Conservation (phyloP, 176 grass and related monocot genomes). For the Juncus effusus region DNA sequence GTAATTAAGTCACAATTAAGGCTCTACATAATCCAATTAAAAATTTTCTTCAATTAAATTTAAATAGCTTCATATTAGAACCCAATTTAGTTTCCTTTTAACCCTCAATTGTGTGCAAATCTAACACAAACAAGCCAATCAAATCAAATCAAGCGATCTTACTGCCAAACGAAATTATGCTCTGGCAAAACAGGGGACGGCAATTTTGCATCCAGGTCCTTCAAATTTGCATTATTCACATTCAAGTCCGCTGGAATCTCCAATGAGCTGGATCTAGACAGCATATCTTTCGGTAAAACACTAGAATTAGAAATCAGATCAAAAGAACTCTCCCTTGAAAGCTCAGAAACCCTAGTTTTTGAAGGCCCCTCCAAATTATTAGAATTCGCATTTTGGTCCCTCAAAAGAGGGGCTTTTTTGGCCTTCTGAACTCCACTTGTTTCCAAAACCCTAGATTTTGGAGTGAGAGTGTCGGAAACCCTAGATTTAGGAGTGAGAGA, state of each 20-base stretch:
- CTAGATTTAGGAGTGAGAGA: no score
- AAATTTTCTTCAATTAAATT: no score
- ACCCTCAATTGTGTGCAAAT: background rate
- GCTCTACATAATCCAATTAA: no score
- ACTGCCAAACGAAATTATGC: constrained; percentile 89
- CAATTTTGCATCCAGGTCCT: constrained; percentile 33
- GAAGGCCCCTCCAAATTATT: no score
- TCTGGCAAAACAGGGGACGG: constrained; percentile 52
- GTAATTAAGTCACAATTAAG: no score
- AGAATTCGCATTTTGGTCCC: no score
- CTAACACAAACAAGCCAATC: background rate
- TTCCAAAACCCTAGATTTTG: constrained; percentile 10
- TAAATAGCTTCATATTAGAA: no score
- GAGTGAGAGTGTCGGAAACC: background rate
- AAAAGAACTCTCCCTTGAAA: background rate
- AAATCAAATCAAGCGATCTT: constrained; percentile 60
- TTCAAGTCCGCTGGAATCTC: constrained; percentile 20
- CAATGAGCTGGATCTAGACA: constrained; percentile 14
- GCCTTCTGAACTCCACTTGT: constrained; percentile 22
- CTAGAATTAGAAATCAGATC: constrained; percentile 12
- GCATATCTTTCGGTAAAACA: constrained; percentile 24
- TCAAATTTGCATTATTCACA: constrained; percentile 8
- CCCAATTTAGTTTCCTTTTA: no score
- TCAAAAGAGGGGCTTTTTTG: background rate
- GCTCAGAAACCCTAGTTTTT: background rate